Evolutionary conservation across 2,329 filamentous ascomycete genomes (phyloP).

Genomic region (Fusarium penzigii): DNA sequence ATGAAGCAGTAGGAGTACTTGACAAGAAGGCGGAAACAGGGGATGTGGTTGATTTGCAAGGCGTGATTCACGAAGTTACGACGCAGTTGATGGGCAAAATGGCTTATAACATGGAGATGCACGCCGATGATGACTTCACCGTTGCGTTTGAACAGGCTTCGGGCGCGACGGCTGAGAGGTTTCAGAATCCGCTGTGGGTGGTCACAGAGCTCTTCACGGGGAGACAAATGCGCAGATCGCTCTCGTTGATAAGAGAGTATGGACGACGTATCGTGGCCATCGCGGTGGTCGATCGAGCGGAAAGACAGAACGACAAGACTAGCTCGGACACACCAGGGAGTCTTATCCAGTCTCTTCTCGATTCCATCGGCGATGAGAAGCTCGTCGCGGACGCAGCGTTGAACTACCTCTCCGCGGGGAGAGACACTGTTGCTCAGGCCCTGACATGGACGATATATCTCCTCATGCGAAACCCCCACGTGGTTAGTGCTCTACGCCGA

Average conservation of each 20-base stretch:
- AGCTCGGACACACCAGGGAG: constrained; percentile 47
- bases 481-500: constrained; percentile 41
- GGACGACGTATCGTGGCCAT: constrained; percentile 58
- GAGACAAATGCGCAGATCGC: constrained; percentile 48
- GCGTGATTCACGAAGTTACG: constrained; percentile 63
- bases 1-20: constrained; percentile 43
- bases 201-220: constrained; percentile 56
- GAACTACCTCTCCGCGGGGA: constrained; percentile 65
- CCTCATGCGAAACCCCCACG: constrained; percentile 52
- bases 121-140: constrained; percentile 60
- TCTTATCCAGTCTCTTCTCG: constrained; percentile 61
- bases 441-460: constrained; percentile 66
- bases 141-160: constrained; percentile 64
- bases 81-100: constrained; percentile 67
- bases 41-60: constrained; percentile 54
- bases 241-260: constrained; percentile 54
- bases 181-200: constrained; percentile 66
- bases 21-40: constrained; percentile 28
- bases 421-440: constrained; percentile 66
- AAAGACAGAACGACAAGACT: constrained; percentile 2
- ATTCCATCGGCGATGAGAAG: constrained; percentile 54
- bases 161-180: constrained; percentile 58
- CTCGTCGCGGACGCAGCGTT: constrained; percentile 63
- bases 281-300: constrained; percentile 43
- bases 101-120: constrained; percentile 71